Evolutionary conservation across 2,329 filamentous ascomycete species (phyloP), one percentile per base, ranked within the genome.

Genomic region (Daldinia eschscholtzii): DNA sequence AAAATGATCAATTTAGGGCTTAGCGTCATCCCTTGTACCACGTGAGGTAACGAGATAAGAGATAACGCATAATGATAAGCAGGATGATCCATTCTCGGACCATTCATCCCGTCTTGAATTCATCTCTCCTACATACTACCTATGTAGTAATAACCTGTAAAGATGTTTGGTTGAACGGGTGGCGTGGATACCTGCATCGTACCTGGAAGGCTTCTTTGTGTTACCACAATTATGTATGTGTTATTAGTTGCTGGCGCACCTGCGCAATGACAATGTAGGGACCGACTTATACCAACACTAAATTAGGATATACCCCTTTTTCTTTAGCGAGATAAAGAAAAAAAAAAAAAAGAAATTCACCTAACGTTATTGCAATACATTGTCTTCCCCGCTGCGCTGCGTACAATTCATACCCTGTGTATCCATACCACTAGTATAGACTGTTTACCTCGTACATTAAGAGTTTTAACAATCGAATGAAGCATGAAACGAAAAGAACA

Each of bases 11-110:
- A 44, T 57, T 57, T 57, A 57, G 39, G 55, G 55, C 55, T 57
- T 57, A 57, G 55, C 52, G 33, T 35, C 52, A 55, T 37, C 33
- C 33, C n/a, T 12, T 52, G 46, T 52, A 52, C 26, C 46, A 52
- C 26, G 26, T 52, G 46, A 52, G 26, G 46, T 33, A 52, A 52
- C 7, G 7, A 52, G 46, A 33, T 52, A n/a, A 52, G 26, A 52
- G 46, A 52, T 52, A 52, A 18, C 26, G 46, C 15, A 10, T 6
- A 5, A 18, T 10, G 23, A 33, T 33, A 30, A n/a, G 46, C 12
- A 48, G 44, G 44, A 48, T 6, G 20, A 23, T 46, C 42, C 39
- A 42, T 42, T 39, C 12, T 15, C 35, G 35, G 35, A 39, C 35
- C 35, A 39, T 15, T 37, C 35, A 37, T 13, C 35, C 7, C 30